These are phyloP conservation scores for Cytospora piceicola DNA, from an alignment of 2,329 filamentous ascomycete genomes.

Conservation along the genomic window DNA sequence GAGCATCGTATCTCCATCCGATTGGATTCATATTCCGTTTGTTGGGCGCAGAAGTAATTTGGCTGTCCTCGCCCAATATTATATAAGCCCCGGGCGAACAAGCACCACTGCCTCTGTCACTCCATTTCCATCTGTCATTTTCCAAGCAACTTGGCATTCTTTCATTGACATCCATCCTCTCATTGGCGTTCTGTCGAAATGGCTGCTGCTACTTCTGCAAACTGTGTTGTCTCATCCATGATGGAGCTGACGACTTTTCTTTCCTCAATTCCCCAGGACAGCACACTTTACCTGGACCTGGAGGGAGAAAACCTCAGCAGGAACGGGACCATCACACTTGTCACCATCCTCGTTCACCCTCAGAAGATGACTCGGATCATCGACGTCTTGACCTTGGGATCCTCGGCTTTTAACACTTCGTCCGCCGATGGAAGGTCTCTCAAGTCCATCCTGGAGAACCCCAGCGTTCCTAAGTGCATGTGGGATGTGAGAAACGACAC, in stretches of 20 bases:
- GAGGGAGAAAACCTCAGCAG: constrained; percentile 32
- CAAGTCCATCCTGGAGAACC: constrained; percentile 33
- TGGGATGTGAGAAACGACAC: constrained; percentile 38
- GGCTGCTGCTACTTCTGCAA: too few species aligned
- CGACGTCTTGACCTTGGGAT: constrained; percentile 33
- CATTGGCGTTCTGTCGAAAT: too few species aligned
- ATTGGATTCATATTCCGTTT: too few species aligned
- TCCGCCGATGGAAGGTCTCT: constrained; percentile 28
- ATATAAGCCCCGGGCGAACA: too few species aligned
- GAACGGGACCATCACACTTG: constrained; percentile 32
- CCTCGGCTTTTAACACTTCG: constrained; percentile 29
- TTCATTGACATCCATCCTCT: too few species aligned
- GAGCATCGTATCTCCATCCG: too few species aligned
- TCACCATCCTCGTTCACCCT: constrained; percentile 32
- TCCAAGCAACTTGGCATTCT: too few species aligned
- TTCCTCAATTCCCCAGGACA: constrained; percentile 17
- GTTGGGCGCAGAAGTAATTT: too few species aligned
- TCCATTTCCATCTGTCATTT: too few species aligned
- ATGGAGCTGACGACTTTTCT: constrained; percentile 26
- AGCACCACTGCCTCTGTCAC: too few species aligned
- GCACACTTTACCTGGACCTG: constrained; percentile 33
- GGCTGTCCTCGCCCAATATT: too few species aligned
- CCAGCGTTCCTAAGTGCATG: constrained; percentile 32
- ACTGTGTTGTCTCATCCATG: constrained; percentile 12
- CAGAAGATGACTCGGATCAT: constrained; percentile 27